Base-by-base conservation (phyloP, 1,139 yeast species). In the Suzukiozyma palmioleophila region DNA sequence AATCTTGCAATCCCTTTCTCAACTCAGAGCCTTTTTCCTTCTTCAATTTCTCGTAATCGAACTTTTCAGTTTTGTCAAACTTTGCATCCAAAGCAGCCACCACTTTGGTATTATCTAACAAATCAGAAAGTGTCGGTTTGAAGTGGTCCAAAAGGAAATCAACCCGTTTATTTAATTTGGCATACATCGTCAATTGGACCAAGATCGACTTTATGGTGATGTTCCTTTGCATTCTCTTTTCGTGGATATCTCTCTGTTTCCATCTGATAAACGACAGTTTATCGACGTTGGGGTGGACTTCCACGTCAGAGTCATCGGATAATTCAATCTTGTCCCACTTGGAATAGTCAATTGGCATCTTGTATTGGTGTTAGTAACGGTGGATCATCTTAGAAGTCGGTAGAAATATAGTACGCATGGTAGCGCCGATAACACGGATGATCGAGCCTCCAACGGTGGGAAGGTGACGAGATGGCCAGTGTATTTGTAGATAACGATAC, bases 221-320 rank as follows among this genome's bases (percentile, higher is more conserved):
- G 55, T 86, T 85, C 58, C 95, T 68, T 57, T 86, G 87, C 35
- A 74, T 78, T 45, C 99, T 81, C 63, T 90, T 84, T 57, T 90
- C 97, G 59, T 92, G 98, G 48, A 94, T 92, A 53, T 90, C 96
- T 56, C 96, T 84, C 64, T 94, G 99, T 59, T 89, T 92, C 98
- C 97, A 92, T 46, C 81, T 79, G 53, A 94, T 87, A 53, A 94
- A 90, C 1, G 97, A 89, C 37, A 70, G 72, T 60, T 94, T 94
- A 62, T 94, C 99, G 26, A 94, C 98, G 56, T 94, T 94, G 43
- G 98, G 99, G 60, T 94, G 99, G 8, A 90, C 98, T 56, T 92
- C 98, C 37, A 90, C 73, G 57, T 92, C 97, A 6, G 96, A 87
- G 60, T 92, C 99, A 58, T 92, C 99, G 13, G 96, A 87, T 36